phyloP scores from a whole-genome alignment of 2,329 filamentous ascomycete genomes.

The Myriosclerotinia duriaeana region DNA sequence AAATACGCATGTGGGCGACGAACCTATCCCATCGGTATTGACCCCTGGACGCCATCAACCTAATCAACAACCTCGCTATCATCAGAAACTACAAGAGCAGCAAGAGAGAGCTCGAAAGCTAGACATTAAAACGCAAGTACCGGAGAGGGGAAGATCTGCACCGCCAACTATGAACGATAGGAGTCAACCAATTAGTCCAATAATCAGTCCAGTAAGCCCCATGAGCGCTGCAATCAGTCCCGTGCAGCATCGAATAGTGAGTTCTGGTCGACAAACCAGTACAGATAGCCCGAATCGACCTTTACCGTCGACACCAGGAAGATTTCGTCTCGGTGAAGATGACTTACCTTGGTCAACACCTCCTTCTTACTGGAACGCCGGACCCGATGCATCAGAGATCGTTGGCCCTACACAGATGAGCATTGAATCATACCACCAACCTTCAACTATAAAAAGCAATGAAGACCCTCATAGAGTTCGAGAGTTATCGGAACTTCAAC shows the following conservation, averaged over 20 bases:
- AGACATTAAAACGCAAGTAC: conserved; percentile 20
- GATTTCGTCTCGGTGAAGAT: conserved; percentile 40
- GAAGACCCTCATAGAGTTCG: conserved; percentile 38
- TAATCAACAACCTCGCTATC: conserved; percentile 1
- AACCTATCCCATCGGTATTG: conserved; percentile 19
- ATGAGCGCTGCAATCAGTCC: conserved; percentile 27
- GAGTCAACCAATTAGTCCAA: conserved; percentile 25
- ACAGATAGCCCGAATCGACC: conserved; percentile 25
- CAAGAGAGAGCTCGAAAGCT: conserved; percentile 25
- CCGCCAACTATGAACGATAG: conserved; percentile 35
- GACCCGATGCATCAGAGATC: conserved; percentile 19
- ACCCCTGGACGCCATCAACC: conserved; percentile 1
- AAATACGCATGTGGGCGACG: conserved; percentile 11
- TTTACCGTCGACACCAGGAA: conserved; percentile 37
- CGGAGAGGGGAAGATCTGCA: conserved; percentile 35
- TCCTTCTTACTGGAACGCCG: conserved; percentile 33
- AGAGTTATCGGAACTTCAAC: conserved; percentile 37
- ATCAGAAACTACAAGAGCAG: conserved; percentile 13
- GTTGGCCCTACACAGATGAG: neutral
- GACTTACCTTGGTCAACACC: conserved; percentile 40
- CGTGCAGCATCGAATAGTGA: conserved; percentile 25
- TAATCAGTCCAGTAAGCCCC: conserved; percentile 29
- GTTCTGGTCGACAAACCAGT: conserved; percentile 17
- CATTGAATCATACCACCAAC: neutral
- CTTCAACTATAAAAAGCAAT: conserved; percentile 25